Percentiles rank a stretch among this genome's conserved stretches.
phyloP scores from a whole-genome alignment of 257 asterid species.

The Craterostigma plantagineum region DNA sequence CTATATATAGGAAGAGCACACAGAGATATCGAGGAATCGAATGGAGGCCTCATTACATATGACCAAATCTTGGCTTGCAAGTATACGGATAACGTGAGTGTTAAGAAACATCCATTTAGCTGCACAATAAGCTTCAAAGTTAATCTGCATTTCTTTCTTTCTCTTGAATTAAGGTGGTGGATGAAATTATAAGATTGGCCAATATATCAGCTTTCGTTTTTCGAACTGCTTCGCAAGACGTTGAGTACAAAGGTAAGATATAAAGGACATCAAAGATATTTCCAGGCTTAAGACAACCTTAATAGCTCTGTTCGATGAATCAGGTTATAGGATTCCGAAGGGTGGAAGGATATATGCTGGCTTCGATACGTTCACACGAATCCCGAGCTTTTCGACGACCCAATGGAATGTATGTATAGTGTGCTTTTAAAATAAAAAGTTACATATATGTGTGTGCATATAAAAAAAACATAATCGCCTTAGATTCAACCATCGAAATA shows the following conservation, averaged over 20 bases:
- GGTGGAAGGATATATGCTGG: conserved; percentile 45
- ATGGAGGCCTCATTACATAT: conserved; percentile 26
- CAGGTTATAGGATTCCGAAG: conserved; percentile 47
- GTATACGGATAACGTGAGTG: conserved; percentile 27
- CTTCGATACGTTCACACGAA: conserved; percentile 31
- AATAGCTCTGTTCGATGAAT: neutral
- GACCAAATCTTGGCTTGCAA: conserved; percentile 22
- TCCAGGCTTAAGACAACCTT: too few relatives aligned
- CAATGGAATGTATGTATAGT: conserved; percentile 38
- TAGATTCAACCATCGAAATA: too few relatives aligned
- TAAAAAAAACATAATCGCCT: too few relatives aligned
- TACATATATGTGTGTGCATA: too few relatives aligned
- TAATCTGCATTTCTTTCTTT: neutral
- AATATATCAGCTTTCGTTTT: conserved; percentile 20
- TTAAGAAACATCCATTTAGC: too few relatives aligned
- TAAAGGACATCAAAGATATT: too few relatives aligned
- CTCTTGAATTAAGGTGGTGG: conserved; percentile 26
- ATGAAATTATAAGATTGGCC: conserved; percentile 37
- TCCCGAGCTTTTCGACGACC: conserved; percentile 41
- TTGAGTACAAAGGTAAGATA: conserved; percentile 32
- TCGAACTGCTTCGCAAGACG: conserved; percentile 29
- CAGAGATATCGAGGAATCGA: conserved; percentile 13
- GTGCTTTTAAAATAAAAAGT: too few relatives aligned
- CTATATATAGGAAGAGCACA: conserved; percentile 33
- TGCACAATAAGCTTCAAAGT: neutral